These are phyloP conservation scores for Euphorbia schlechtendalii DNA, from an alignment of 441 rosid species.

Conservation along the genomic window DNA sequence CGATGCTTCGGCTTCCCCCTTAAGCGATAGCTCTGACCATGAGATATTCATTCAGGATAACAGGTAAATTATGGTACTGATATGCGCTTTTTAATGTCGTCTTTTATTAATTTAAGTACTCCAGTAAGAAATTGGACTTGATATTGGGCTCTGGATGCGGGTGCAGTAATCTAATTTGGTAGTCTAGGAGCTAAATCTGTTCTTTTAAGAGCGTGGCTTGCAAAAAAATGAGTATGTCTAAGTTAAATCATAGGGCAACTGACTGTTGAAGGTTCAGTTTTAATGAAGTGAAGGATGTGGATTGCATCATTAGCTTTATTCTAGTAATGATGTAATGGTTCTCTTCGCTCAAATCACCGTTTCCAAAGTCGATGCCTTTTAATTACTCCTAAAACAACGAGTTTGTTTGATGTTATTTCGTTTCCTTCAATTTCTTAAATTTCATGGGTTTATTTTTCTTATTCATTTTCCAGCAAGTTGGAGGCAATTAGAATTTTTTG, in stretches of 20 bases:
- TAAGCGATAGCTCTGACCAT: constrained; percentile 49
- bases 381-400: background rate
- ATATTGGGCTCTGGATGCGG: background rate
- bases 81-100: background rate
- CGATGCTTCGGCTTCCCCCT: constrained; percentile 31
- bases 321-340: background rate
- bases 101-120: background rate
- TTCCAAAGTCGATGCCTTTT: background rate
- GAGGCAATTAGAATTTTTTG: background rate
- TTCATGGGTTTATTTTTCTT: background rate
- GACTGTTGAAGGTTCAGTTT: background rate
- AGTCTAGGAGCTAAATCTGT: background rate
- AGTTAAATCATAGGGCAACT: background rate
- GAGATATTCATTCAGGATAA: constrained; percentile 90
- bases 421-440: background rate
- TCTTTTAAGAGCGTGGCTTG: background rate
- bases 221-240: background rate
- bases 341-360: background rate
- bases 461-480: background rate
- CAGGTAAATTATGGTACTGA: constrained; percentile 29
- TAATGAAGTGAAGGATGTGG: background rate
- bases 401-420: background rate
- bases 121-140: background rate
- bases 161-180: background rate
- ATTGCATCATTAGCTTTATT: background rate